phyloP scores from a whole-genome alignment of 345 rosid genomes.

The Rhizophora apiculata region DNA sequence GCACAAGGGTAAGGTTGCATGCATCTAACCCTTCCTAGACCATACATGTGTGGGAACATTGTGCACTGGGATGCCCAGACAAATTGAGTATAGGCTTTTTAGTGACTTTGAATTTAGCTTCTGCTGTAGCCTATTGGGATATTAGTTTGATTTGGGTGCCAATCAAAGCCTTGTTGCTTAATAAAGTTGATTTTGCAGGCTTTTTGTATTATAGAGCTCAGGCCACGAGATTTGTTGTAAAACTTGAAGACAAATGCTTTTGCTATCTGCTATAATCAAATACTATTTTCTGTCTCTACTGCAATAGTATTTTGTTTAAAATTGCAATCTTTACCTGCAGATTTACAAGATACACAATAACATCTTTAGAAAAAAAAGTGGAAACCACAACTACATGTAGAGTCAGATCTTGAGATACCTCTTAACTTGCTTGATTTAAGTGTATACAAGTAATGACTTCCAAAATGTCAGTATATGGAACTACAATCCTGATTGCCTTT shows the following conservation, averaged over 20 bases:
- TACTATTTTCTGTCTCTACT: conserved; percentile 7
- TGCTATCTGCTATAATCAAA: neutral
- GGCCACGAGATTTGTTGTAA: neutral
- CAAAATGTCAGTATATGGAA: neutral
- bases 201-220: neutral
- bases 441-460: conserved; percentile 70
- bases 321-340: conserved; percentile 39
- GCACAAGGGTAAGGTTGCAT: too few relatives aligned
- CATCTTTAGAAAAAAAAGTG: conserved; percentile 82
- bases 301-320: conserved; percentile 6
- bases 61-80: too few relatives aligned
- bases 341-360: conserved; percentile 76
- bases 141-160: neutral
- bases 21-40: too few relatives aligned
- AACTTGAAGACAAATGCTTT: neutral
- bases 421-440: conserved; percentile 95
- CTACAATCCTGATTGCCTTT: conserved; percentile 16
- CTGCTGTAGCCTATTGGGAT: neutral
- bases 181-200: neutral
- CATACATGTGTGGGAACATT: too few relatives aligned
- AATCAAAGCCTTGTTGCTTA: conserved; percentile 3
- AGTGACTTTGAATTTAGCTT: neutral
- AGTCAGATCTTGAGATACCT: conserved; percentile 98
- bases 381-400: conserved; percentile 87
- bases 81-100: too few relatives aligned